Conservation (phyloP, 139 green algal genomes). For the Tetradesmus lagerheimii region DNA sequence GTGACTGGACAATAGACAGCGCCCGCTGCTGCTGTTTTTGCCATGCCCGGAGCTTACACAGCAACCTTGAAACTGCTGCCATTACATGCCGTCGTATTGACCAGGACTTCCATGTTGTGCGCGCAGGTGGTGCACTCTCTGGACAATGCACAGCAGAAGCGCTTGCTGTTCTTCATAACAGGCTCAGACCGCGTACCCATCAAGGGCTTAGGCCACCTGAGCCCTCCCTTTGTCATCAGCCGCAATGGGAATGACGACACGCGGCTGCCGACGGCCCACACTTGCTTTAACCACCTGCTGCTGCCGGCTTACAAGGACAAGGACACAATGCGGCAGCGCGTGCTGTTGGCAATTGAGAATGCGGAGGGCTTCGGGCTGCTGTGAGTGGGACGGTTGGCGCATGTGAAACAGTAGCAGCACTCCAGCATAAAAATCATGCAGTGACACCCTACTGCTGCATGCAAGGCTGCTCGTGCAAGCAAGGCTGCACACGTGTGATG, state of each 20-base stretch:
- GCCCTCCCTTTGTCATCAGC: conserved; percentile 72
- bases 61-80: no score
- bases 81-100: not conserved
- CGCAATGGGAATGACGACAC: conserved; percentile 18
- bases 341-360: conserved; percentile 82
- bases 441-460: no score
- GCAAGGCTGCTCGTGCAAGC: no score
- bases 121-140: conserved; percentile 50
- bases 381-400: no score
- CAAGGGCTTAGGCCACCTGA: conserved; percentile 74
- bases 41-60: no score
- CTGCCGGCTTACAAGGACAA: conserved; percentile 83
- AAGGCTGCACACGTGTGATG: no score
- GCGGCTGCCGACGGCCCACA: conserved; percentile 88
- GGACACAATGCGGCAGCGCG: conserved; percentile 56
- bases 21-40: no score
- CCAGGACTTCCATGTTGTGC: not conserved
- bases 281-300: conserved; percentile 95
- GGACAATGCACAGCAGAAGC: conserved; percentile 56
- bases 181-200: conserved; percentile 80
- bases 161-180: conserved; percentile 81
- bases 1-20: no score
- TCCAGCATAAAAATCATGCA: no score
- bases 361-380: conserved; percentile 86
- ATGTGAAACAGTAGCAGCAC: no score